Base-by-base conservation (phyloP, 441 rosid species). In the Pelargonium myrrhifolium region DNA sequence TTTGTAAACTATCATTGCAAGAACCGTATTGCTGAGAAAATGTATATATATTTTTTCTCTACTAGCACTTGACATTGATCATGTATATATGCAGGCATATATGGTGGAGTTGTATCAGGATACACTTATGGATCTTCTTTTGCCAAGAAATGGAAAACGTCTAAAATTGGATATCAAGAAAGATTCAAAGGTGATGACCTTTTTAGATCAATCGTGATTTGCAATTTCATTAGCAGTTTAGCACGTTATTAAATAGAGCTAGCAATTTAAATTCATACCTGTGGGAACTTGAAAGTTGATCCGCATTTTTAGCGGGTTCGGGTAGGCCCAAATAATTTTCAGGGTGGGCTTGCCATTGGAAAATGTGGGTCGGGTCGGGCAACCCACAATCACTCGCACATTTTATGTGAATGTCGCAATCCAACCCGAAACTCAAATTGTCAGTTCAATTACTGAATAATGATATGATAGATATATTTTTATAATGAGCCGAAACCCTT, bases 21-120 rank as follows among this genome's bases (percentile, higher is more conserved):
- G 24, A 64, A 45, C 11, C 21, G 28, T 10, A 40, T 70, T 74
- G 20, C 65, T 14, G 28, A 31, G 65, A 17, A 4, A 39, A 7
- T 40, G 10, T 11, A 21, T 14, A 17, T 51, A 40, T 22, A 56
- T 8, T 40, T 47, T 47, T 37, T n/a, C 9, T 39, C 65, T 40
- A 11, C 39, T n/a, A 67, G 21, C 14, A 20, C 10, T 62, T 68
- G 68, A 67, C 18, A 9, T 47, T 64, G 21, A 37, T 64, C n/a
- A 71, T 72, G 61, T 66, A 51, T 65, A 69, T 72, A 64, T 81
- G 80, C 79, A 94, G 97, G 96, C 90, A 56, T 94, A 88, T 69
- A 90, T 94, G 91, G 96, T 94, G 76, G 98, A 94, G 83, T 72
- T 94, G 69, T 94, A 94, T 80, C 99, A 94, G 80, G 99, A 94